phyloP scores from a whole-genome alignment of 2,329 filamentous ascomycete species.

The Nemania diffusa region DNA sequence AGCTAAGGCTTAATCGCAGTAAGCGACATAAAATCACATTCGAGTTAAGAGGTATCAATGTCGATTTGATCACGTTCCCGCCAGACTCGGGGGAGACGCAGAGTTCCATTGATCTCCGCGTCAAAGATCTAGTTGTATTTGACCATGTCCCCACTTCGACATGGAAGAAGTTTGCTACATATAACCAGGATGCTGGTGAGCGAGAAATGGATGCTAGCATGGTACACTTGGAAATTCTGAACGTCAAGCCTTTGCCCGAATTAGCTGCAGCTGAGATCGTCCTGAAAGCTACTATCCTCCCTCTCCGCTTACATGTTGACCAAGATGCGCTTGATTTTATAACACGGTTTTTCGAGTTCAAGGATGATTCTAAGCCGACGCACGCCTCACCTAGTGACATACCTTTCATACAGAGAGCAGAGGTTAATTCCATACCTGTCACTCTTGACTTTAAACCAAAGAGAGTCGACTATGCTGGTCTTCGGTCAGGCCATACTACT shows the following conservation, averaged over 20 bases:
- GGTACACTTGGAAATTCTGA: conserved; percentile 88
- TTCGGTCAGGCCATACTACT: conserved; percentile 91
- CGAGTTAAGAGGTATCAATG: conserved; percentile 84
- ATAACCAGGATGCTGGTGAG: conserved; percentile 86
- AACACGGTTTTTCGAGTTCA: conserved; percentile 97
- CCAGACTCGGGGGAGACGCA: conserved; percentile 81
- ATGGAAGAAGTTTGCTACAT: conserved; percentile 98
- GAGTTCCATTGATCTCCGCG: conserved; percentile 84
- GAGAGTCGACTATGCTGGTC: conserved; percentile 92
- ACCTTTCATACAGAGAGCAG: conserved; percentile 89
- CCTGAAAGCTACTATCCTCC: conserved; percentile 80
- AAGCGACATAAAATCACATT: conserved; percentile 95
- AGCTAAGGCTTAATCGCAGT: conserved; percentile 82
- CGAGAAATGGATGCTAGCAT: conserved; percentile 88
- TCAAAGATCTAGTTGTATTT: conserved; percentile 87
- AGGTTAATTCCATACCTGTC: conserved; percentile 84
- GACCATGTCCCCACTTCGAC: conserved; percentile 95
- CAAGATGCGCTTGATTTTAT: conserved; percentile 98
- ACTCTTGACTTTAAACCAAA: conserved; percentile 97
- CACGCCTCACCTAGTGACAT: conserved; percentile 73
- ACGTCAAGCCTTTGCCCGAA: conserved; percentile 84
- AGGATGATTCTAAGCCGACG: conserved; percentile 73
- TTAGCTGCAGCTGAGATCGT: conserved; percentile 91
- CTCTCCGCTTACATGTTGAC: conserved; percentile 91
- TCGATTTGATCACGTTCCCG: conserved; percentile 84